These are phyloP conservation scores for Phaffia tasmanica DNA, from an alignment of 768 basidiomycete species.

Conservation along the genomic window DNA sequence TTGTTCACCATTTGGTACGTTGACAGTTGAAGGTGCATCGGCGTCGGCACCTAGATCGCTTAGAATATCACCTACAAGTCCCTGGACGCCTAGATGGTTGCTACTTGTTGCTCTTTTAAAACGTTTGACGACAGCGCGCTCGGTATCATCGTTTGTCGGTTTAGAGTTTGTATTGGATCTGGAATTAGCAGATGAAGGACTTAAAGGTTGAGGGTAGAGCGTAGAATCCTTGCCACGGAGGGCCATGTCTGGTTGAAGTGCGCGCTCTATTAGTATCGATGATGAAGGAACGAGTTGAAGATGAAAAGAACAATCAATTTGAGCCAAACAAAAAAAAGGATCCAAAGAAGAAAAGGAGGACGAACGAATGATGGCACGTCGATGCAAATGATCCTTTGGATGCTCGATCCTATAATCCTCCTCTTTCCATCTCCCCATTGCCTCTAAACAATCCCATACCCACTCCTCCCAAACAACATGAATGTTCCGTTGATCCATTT, in stretches of 20 bases:
- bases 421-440: slow-evolving; percentile 47
- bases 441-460: slow-evolving; percentile 85
- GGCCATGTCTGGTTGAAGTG: not conserved
- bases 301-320: too few relatives aligned
- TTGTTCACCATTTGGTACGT: not conserved
- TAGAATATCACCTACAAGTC: slow-evolving; percentile 14
- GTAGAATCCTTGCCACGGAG: slow-evolving; percentile 12
- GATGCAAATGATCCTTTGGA: not conserved
- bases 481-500: slow-evolving; percentile 52
- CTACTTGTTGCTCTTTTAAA: not conserved
- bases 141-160: not conserved
- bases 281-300: too few relatives aligned
- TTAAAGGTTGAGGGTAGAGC: not conserved
- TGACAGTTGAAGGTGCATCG: not conserved
- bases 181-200: slow-evolving; percentile 3
- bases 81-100: not conserved
- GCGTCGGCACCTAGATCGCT: not conserved
- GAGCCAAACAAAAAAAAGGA: not conserved
- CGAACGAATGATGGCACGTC: slow-evolving; percentile 7
- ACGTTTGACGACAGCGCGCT: slow-evolving; percentile 17
- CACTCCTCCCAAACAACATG: slow-evolving; percentile 82
- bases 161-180: not conserved
- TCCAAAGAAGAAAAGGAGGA: not conserved
- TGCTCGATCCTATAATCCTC: slow-evolving; percentile 33
- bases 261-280: not conserved